Evolutionary conservation across 2,329 filamentous ascomycete genomes (phyloP).

Genomic region (Fusarium poae): DNA sequence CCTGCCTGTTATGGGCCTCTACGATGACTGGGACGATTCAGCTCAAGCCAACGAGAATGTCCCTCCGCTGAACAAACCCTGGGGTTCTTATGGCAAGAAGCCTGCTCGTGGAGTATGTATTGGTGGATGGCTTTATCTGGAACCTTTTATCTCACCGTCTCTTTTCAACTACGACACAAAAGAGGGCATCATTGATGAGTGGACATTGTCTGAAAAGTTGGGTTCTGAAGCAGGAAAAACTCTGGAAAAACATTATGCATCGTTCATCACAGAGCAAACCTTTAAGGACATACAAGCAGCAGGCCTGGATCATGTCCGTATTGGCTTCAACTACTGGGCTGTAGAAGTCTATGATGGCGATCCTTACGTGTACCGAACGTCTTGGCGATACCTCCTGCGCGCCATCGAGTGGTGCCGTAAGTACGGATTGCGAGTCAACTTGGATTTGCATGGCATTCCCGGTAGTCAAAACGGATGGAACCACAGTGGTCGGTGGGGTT

Average conservation of each 20-base stretch:
- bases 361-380: slow-evolving; percentile 86
- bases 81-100: slow-evolving; percentile 80
- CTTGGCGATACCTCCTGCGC: slow-evolving; percentile 93
- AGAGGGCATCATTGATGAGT: slow-evolving; percentile 86
- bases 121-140: slow-evolving; percentile 92
- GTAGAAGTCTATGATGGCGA: slow-evolving; percentile 86
- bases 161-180: slow-evolving; percentile 78
- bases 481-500: slow-evolving; percentile 86
- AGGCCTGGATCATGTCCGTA: slow-evolving; percentile 95
- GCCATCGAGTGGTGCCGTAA: slow-evolving; percentile 95
- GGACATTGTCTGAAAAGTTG: slow-evolving; percentile 78
- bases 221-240: slow-evolving; percentile 74
- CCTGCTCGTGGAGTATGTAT: slow-evolving; percentile 92
- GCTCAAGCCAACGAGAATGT: slow-evolving; percentile 82
- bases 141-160: slow-evolving; percentile 96
- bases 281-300: slow-evolving; percentile 88
- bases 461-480: slow-evolving; percentile 99
- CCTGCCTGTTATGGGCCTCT: slow-evolving; percentile 91
- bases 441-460: slow-evolving; percentile 91
- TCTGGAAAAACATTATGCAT: slow-evolving; percentile 92
- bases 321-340: slow-evolving; percentile 96
- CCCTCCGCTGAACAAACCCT: slow-evolving; percentile 79
- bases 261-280: slow-evolving; percentile 85
- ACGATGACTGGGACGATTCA: slow-evolving; percentile 87
- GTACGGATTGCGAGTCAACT: slow-evolving; percentile 90